These are phyloP conservation scores for Xylaria sp. DNA, from an alignment of 495 filamentous ascomycete species.

Conservation along the genomic window DNA sequence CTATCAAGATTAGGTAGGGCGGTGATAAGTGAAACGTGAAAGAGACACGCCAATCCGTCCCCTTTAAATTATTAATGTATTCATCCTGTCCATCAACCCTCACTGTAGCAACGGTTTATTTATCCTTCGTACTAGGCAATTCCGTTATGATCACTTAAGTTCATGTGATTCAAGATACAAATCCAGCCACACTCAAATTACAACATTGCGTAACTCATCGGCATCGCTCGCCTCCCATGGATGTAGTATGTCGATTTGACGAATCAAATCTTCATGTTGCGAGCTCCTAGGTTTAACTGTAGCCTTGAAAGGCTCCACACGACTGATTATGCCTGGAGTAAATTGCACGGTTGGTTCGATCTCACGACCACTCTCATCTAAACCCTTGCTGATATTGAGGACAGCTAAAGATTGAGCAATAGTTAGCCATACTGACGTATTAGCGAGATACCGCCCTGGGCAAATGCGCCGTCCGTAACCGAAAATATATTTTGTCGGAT, in stretches of 20 bases:
- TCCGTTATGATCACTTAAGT: background rate
- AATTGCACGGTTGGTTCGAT: constrained; percentile 35
- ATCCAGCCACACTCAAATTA: background rate
- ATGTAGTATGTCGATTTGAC: constrained; percentile 41
- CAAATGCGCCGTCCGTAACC: constrained; percentile 60
- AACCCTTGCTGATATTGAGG: constrained; percentile 45
- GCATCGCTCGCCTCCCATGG: constrained; percentile 53
- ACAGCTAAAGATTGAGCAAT: constrained; percentile 50
- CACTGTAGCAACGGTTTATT: background rate
- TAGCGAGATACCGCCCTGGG: constrained; percentile 55
- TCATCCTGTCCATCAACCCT: too few relatives aligned
- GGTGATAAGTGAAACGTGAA: background rate
- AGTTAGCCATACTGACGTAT: constrained; percentile 48
- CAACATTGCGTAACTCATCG: constrained; percentile 4
- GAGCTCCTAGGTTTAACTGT: constrained; percentile 39
- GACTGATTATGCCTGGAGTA: constrained; percentile 39
- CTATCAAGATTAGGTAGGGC: background rate
- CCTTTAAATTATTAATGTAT: too few relatives aligned
- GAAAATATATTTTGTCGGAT: constrained; percentile 50
- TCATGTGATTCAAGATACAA: background rate
- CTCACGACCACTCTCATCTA: constrained; percentile 40
- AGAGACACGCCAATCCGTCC: background rate
- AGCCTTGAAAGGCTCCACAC: constrained; percentile 39
- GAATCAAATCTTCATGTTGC: constrained; percentile 38
- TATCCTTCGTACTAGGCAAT: background rate